Conservation (phyloP, 345 rosid genomes). For the Eucalyptus cloeziana region DNA sequence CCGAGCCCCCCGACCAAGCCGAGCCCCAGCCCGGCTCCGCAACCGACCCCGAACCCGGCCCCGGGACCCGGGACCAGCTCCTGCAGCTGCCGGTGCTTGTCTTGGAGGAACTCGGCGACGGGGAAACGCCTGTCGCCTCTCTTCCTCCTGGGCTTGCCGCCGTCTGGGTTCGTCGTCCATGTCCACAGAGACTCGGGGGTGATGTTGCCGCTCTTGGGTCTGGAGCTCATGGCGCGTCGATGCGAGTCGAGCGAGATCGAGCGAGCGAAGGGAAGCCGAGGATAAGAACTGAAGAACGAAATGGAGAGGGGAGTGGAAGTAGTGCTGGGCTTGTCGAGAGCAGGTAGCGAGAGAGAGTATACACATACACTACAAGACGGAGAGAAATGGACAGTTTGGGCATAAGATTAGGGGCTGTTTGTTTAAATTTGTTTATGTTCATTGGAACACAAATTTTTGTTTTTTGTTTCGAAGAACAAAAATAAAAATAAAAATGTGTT, state of each 20-base stretch:
- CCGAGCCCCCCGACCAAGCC: slow-evolving; percentile 36
- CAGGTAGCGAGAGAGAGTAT: not conserved
- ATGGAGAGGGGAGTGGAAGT: not conserved
- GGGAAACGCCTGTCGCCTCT: slow-evolving; percentile 11
- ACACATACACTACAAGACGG: not conserved
- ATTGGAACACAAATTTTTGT: too few species aligned
- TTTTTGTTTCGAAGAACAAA: too few species aligned
- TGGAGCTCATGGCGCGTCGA: slow-evolving; percentile 9
- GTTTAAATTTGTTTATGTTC: too few species aligned
- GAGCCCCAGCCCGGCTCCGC: slow-evolving; percentile 29
- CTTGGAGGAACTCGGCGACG: slow-evolving; percentile 16
- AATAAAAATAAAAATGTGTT: too few species aligned
- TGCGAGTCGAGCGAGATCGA: not conserved
- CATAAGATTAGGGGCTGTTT: not conserved
- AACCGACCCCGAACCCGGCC: slow-evolving; percentile 30
- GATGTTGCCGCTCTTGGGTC: not conserved
- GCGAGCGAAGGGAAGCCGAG: not conserved
- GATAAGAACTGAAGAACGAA: not conserved
- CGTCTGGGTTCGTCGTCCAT: slow-evolving; percentile 3
- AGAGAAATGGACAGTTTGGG: not conserved
- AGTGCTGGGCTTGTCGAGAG: not conserved
- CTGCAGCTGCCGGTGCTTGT: slow-evolving; percentile 6
- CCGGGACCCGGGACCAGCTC: slow-evolving; percentile 26
- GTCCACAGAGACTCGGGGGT: slow-evolving; percentile 8
- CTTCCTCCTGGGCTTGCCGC: not conserved